Base-by-base conservation (phyloP, 805 yeast genomes). In the Wickerhamiella dianesei region DNA sequence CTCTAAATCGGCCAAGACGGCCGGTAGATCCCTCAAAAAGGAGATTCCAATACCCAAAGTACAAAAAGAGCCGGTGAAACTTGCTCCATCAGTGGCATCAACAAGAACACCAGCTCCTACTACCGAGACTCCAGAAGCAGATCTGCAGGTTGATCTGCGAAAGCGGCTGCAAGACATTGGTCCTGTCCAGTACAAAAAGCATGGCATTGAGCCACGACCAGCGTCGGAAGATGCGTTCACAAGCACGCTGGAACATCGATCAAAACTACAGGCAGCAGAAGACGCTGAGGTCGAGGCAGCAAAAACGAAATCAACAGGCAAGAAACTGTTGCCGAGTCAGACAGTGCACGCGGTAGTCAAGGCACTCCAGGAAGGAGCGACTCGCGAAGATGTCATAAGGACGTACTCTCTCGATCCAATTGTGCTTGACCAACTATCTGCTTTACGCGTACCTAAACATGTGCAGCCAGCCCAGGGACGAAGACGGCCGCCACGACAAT, bases 121-220 rank as follows among this genome's bases (percentile, higher is more conserved):
- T n/a, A n/a, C n/a, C n/a, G n/a, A n/a, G n/a, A n/a, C n/a, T n/a
- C n/a, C n/a, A n/a, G n/a, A n/a, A n/a, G 32, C 32, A 25, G 32
- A 25, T 25, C 12, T 14, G 8, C 20, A 39, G 25, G 20, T 5
- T 19, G 41, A 17, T 5, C 16, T 39, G 6, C 5, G 16, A 12
- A 46, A 48, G 9, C 41, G 61, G 13, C 48, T 58, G 37, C 43
- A 37, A 21, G 48, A 51, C 21, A 45, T 58, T 29, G 61, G 61
- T 1, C 53, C 50, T 2, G 59, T 54, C 8, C 41, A 53, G 37
- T 48, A 37, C 37, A 46, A 32, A n/a, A 50, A 47, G 4, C 14
- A 40, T 21, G 41, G 44, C 5, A 41, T 36, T 12, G n/a, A 46
- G 9, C 50, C 49, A 36, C 46, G 49, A 41, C 57, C 58, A 5